phyloP scores from a whole-genome alignment of 2,329 filamentous ascomycete species.

The Nothophaeocryptopus gaeumannii region DNA sequence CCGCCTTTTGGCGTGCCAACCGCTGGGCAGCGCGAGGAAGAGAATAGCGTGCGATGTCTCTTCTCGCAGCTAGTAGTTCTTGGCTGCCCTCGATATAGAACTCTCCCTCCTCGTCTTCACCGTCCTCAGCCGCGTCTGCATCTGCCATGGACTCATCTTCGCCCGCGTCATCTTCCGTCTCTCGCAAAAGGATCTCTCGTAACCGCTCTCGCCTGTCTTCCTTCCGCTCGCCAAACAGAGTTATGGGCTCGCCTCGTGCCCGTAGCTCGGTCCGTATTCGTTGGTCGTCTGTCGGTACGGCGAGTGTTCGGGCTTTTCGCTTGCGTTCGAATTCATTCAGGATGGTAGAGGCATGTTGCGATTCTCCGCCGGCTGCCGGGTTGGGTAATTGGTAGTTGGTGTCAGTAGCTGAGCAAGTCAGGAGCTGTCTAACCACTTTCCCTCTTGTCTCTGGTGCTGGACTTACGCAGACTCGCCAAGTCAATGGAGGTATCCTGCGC shows the following conservation, averaged over 20 bases:
- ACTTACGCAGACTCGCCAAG: conserved; percentile 62
- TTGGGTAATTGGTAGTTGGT: conserved; percentile 79
- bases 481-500: conserved; percentile 58
- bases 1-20: conserved; percentile 72
- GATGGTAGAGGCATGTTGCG: conserved; percentile 81
- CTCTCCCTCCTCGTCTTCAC: conserved; percentile 79
- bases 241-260: conserved; percentile 88
- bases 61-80: conserved; percentile 71
- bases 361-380: conserved; percentile 63
- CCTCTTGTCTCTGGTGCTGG: conserved; percentile 17
- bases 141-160: conserved; percentile 60
- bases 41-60: conserved; percentile 77
- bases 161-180: conserved; percentile 58
- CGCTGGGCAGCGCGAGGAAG: conserved; percentile 77
- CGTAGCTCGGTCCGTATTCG: conserved; percentile 77
- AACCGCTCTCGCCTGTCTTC: conserved; percentile 82
- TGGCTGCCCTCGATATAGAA: conserved; percentile 86
- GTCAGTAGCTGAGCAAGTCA: conserved; percentile 57
- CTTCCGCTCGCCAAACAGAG: conserved; percentile 86
- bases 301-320: conserved; percentile 79
- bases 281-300: conserved; percentile 90
- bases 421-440: not conserved
- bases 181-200: conserved; percentile 69
- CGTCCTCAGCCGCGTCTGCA: conserved; percentile 56
- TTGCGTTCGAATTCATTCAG: conserved; percentile 88